Evolutionary conservation across 2,329 filamentous ascomycete genomes (phyloP).

Genomic region (Dryadomyces quercus-mongolicae): DNA sequence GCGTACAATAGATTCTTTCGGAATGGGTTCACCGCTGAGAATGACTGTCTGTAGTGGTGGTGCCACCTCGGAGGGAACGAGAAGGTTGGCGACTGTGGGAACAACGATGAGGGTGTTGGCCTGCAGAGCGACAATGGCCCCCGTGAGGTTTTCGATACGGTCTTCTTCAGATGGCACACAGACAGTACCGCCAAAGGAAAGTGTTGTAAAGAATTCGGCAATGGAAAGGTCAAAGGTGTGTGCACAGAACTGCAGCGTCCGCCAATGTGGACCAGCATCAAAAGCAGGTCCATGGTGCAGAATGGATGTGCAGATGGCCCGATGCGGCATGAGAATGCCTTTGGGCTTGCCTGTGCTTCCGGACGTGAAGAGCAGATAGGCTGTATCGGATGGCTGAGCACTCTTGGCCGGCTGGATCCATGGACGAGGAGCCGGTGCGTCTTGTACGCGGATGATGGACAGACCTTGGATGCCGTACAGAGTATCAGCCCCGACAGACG

Average conservation of each 20-base stretch:
- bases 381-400: slow-evolving; percentile 28
- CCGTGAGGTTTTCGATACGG: neutral
- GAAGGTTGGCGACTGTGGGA: neutral
- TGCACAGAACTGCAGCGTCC: slow-evolving; percentile 47
- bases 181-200: slow-evolving; percentile 45
- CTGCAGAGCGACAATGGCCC: neutral
- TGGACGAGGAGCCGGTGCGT: slow-evolving; percentile 8
- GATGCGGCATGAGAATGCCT: slow-evolving; percentile 51
- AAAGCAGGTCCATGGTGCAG: slow-evolving; percentile 37
- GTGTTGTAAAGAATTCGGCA: slow-evolving; percentile 39
- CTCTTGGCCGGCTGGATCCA: slow-evolving; percentile 9
- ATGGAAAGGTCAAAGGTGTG: slow-evolving; percentile 43
- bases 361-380: slow-evolving; percentile 50
- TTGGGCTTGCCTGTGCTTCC: slow-evolving; percentile 45
- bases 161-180: slow-evolving; percentile 16
- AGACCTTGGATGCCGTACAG: neutral
- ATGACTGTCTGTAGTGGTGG: neutral
- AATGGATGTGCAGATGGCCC: slow-evolving; percentile 41
- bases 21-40: neutral
- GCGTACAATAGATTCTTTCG: neutral
- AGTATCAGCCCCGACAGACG: neutral
- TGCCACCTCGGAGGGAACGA: neutral
- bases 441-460: slow-evolving; percentile 5
- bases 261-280: slow-evolving; percentile 34
- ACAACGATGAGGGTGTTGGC: neutral